Conservation (phyloP, 148 eudicot genomes). For the Linanthus parryae region DNA sequence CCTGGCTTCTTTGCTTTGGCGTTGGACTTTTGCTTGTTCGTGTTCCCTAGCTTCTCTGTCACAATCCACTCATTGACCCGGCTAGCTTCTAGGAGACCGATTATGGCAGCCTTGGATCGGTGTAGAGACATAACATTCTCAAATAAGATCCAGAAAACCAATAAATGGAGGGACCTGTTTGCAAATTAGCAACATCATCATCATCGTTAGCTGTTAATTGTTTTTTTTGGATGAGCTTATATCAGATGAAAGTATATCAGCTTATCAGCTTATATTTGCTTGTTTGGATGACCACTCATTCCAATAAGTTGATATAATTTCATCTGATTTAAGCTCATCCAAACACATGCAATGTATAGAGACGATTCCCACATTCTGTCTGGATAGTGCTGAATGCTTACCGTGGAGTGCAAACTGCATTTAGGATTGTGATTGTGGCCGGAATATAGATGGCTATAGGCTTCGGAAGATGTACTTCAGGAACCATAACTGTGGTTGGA, state of each 20-base stretch:
- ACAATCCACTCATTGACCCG: slow-evolving; percentile 43
- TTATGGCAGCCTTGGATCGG: slow-evolving; percentile 38
- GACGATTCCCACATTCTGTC: too few relatives aligned
- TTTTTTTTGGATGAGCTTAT: too few relatives aligned
- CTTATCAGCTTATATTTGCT: too few relatives aligned
- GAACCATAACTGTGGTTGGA: slow-evolving; percentile 32
- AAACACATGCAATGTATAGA: too few relatives aligned
- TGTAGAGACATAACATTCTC: slow-evolving; percentile 53
- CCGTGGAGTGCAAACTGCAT: slow-evolving; percentile 31
- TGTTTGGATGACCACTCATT: too few relatives aligned
- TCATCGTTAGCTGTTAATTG: too few relatives aligned
- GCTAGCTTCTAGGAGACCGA: slow-evolving; percentile 38
- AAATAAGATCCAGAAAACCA: slow-evolving; percentile 47
- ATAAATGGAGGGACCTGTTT: slow-evolving; percentile 36
- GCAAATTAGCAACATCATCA: too few relatives aligned
- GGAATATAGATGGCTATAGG: slow-evolving; percentile 35
- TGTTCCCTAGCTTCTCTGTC: slow-evolving; percentile 42
- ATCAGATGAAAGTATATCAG: too few relatives aligned
- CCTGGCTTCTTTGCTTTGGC: too few relatives aligned
- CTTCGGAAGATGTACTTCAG: slow-evolving; percentile 40
- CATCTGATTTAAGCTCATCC: too few relatives aligned
- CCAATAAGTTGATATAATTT: too few relatives aligned
- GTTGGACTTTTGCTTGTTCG: slow-evolving; percentile 22
- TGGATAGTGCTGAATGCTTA: too few relatives aligned
- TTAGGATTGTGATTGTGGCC: slow-evolving; percentile 33